These are phyloP conservation scores for Camelina laxa DNA, from an alignment of 345 rosid genomes.

Conservation along the genomic window DNA sequence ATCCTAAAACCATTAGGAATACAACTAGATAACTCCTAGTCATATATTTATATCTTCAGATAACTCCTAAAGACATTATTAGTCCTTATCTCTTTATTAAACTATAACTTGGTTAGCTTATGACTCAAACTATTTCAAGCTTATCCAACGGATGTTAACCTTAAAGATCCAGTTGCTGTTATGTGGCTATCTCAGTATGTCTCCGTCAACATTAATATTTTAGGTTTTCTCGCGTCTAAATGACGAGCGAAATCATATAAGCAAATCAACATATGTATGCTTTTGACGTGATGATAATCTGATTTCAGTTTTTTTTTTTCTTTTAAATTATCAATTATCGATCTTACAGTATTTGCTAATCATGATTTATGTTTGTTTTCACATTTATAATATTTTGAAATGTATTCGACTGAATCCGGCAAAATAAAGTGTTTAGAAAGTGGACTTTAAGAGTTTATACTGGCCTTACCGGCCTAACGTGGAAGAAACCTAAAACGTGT, in stretches of 20 bases:
- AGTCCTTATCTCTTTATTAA: too few species aligned
- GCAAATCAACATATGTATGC: not conserved
- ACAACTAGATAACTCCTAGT: too few species aligned
- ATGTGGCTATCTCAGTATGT: not conserved
- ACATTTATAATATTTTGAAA: too few species aligned
- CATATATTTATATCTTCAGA: too few species aligned
- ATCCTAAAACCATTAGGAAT: too few species aligned
- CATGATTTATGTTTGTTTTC: not conserved
- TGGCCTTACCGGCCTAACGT: conserved; percentile 5
- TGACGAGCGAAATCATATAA: not conserved
- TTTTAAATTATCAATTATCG: not conserved
- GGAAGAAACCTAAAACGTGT: conserved; percentile 11
- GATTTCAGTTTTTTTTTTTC: not conserved
- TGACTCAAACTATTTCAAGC: too few species aligned
- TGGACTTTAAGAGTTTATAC: not conserved
- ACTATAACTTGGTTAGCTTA: too few species aligned
- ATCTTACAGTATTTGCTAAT: too few species aligned
- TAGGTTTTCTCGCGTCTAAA: conserved; percentile 6
- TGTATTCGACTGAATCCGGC: too few species aligned
- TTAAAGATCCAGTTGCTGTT: not conserved
- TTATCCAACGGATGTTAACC: not conserved
- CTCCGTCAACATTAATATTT: not conserved
- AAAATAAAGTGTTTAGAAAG: not conserved
- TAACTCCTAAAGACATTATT: too few species aligned
- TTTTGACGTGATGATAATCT: not conserved